Evolutionary conservation across 345 rosid species (phyloP), one percentile per base, ranked within the genome.

Genomic region (Aurinia saxatilis): DNA sequence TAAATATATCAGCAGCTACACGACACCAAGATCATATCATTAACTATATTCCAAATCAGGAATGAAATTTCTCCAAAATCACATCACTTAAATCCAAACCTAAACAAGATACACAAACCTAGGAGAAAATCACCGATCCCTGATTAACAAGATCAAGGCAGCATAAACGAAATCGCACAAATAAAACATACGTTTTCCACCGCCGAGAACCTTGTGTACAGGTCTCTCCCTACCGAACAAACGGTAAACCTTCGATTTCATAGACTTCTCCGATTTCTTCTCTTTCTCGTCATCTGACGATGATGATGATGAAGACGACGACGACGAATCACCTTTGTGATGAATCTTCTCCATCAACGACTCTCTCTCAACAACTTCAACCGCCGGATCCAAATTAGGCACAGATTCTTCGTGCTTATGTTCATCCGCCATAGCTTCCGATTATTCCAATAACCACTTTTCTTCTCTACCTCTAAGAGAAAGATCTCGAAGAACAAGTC

Each of bases 1-100:
- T 79, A 57, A 93, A 80, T 54, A 93, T 67, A 57, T 93, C 96
- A 0, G 96, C 96, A 53, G 80, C 96, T 88, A 41, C 41, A 52
- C 21, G 25, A 65, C 71, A 21, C 2, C 0, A 25, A 10, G 8
- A 50, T 63, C 34, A 1, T 21, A 35, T 14, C 50, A 30, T 5
- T 2, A 27, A 27, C 39, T 38, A 19, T 14, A 44, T 2, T 2
- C 30, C 5, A 21, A 40, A 46, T 46, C 66, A n/a, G 25, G 4
- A n/a, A n/a, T n/a, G n/a, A n/a, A n/a, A n/a, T n/a, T n/a, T n/a
- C n/a, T 21, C 25, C 2, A 4, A 21, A 21, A 21, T 21, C 25
- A 21, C 25, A n/a, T n/a, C n/a, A n/a, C n/a, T n/a, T n/a, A n/a
- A n/a, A n/a, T n/a, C n/a, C n/a, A n/a, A n/a, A n/a, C n/a, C n/a